These are phyloP conservation scores for Astragalus membranaceus DNA, from an alignment of 306 rosid species.

Conservation along the genomic window DNA sequence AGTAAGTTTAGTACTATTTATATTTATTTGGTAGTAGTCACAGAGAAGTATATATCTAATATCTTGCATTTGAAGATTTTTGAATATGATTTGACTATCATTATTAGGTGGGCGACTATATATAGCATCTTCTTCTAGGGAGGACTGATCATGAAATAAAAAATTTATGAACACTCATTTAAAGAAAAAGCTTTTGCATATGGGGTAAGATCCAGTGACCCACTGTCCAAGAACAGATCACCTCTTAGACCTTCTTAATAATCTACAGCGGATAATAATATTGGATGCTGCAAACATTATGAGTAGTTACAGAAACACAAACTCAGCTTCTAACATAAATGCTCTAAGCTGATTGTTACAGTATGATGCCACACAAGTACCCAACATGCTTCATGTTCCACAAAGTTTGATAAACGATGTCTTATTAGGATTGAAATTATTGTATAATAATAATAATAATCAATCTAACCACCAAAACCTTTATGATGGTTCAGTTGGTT, in stretches of 20 bases:
- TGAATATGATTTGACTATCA: too few species aligned
- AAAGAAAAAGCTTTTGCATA: slow-evolving; percentile 66
- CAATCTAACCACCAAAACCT: too few species aligned
- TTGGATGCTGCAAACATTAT: too few species aligned
- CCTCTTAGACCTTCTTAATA: slow-evolving; percentile 33
- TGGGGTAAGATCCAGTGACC: slow-evolving; percentile 76
- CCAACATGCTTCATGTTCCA: slow-evolving; percentile 32
- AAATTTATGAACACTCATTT: slow-evolving; percentile 75
- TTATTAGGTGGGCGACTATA: slow-evolving; percentile 68
- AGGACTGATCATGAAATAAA: slow-evolving; percentile 80
- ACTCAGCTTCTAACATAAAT: too few species aligned
- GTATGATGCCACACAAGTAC: slow-evolving; percentile 41
- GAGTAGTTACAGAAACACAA: too few species aligned
- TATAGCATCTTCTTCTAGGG: slow-evolving; percentile 74
- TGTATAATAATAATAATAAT: background rate
- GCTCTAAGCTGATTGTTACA: too few species aligned
- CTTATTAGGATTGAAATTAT: background rate
- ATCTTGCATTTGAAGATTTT: too few species aligned
- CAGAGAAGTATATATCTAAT: too few species aligned
- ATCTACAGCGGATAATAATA: too few species aligned
- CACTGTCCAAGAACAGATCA: slow-evolving; percentile 60
- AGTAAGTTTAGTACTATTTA: too few species aligned
- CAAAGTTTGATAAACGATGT: slow-evolving; percentile 17
- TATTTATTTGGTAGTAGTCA: too few species aligned
- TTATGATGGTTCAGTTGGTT: too few species aligned